Percentiles rank a stretch among this genome's conserved stretches.
phyloP scores from a whole-genome alignment of 1,284 basidiomycete genomes.

The Ustilago trichophora region DNA sequence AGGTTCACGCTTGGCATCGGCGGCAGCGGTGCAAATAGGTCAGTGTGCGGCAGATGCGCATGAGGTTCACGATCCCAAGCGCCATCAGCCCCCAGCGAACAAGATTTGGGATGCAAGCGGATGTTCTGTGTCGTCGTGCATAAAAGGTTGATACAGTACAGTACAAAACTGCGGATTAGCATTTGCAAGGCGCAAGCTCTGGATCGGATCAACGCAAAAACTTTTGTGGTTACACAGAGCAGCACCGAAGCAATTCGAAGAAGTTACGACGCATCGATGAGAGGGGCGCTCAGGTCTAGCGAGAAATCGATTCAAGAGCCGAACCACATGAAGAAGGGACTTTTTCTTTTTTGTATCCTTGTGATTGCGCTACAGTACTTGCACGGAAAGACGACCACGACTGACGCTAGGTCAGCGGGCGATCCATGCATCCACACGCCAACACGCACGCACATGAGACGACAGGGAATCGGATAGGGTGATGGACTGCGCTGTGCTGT shows the following conservation, averaged over 20 bases:
- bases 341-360: not conserved
- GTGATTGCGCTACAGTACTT: too few species aligned
- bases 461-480: not conserved
- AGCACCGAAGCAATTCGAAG: constrained; percentile 24
- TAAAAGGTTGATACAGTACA: too few species aligned
- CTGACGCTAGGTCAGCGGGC: constrained; percentile 7
- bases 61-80: constrained; percentile 16
- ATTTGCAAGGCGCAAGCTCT: not conserved
- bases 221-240: not conserved
- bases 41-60: not conserved
- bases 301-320: not conserved
- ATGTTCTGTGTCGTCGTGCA: constrained; percentile 17
- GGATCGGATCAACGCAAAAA: too few species aligned
- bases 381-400: not conserved
- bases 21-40: not conserved
- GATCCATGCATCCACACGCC: constrained; percentile 11
- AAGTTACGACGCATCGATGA: constrained; percentile 11
- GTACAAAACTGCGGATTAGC: constrained; percentile 6
- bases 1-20: constrained; percentile 8
- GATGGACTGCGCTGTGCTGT: not conserved
- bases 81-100: constrained; percentile 3
- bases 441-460: not conserved
- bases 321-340: not conserved
- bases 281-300: not conserved
- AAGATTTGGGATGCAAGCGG: constrained; percentile 16